Evolutionary conservation across 2,329 filamentous ascomycete species (phyloP).

Genomic region (Plectosphaerella plurivora): DNA sequence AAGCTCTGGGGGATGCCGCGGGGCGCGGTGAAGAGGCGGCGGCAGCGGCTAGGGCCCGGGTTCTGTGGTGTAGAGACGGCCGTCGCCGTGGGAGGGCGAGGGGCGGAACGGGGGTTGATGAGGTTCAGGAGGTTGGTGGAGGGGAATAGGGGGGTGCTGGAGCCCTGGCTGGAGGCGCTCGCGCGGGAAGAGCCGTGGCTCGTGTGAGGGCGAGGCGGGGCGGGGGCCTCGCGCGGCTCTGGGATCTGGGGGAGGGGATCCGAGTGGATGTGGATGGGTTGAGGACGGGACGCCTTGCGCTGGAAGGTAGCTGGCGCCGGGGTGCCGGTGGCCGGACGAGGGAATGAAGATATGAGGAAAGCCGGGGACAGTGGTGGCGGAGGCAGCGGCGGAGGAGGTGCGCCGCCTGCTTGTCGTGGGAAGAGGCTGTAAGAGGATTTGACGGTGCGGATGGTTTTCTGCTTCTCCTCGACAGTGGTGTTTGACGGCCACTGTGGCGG

Average conservation of each 20-base stretch:
- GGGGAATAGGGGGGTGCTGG: background rate
- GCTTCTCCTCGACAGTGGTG: slow-evolving; percentile 13
- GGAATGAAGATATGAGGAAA: slow-evolving; percentile 1
- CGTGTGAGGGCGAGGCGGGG: slow-evolving; percentile 9
- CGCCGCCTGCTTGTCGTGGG: slow-evolving; percentile 5
- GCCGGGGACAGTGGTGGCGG: background rate
- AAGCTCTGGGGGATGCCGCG: background rate
- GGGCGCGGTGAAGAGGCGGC: background rate
- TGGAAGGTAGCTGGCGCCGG: background rate
- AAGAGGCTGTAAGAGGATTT: slow-evolving; percentile 13
- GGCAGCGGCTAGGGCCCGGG: background rate
- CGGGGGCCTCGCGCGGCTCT: slow-evolving; percentile 1
- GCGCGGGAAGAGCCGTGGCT: slow-evolving; percentile 1
- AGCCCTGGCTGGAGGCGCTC: background rate
- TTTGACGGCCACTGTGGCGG: background rate
- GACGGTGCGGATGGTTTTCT: slow-evolving; percentile 11
- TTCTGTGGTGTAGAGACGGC: background rate
- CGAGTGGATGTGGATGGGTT: slow-evolving; percentile 11
- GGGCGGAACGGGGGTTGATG: slow-evolving; percentile 10
- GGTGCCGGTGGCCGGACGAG: background rate
- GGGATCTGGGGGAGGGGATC: slow-evolving; percentile 4
- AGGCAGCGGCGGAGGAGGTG: background rate
- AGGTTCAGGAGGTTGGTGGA: slow-evolving; percentile 7
- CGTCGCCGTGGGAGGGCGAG: slow-evolving; percentile 4
- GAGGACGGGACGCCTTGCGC: slow-evolving; percentile 8